Base-by-base conservation (phyloP, 306 rosid species). In the Sesbania bispinosa region DNA sequence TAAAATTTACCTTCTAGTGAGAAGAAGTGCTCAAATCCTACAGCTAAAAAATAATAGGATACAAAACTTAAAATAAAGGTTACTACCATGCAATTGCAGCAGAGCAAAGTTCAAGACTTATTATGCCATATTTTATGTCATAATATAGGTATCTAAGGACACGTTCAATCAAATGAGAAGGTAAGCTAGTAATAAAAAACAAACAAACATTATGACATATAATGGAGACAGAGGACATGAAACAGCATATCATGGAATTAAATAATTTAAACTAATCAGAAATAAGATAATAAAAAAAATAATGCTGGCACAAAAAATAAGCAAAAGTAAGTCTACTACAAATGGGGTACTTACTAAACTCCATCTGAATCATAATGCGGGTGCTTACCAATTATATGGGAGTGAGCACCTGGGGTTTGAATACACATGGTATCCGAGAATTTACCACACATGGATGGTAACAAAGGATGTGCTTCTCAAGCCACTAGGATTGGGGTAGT, bases 341-440 rank as follows among this genome's bases (percentile, higher is more conserved):
- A 59, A 69, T 50, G 57, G 19, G 47, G 46, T 5, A 41, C 62
- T 68, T 30, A n/a, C 74, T 71, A 45, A 53, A 63, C 21, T 32
- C 20, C 23, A 41, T 62, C 24, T n/a, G 52, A 53, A 62, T 33
- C 68, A 42, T 13, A 24, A 29, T 16, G 38, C 58, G n/a, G n/a
- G n/a, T n/a, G n/a, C n/a, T n/a, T n/a, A n/a, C n/a, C n/a, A n/a
- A n/a, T n/a, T n/a, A n/a, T n/a, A n/a, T n/a, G n/a, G n/a, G n/a
- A n/a, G n/a, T n/a, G n/a, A n/a, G n/a, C n/a, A n/a, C n/a, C n/a
- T n/a, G n/a, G n/a, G n/a, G n/a, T n/a, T n/a, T n/a, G n/a, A n/a
- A n/a, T n/a, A n/a, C n/a, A n/a, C n/a, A n/a, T n/a, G n/a, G n/a
- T n/a, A n/a, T n/a, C n/a, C n/a, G n/a, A n/a, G n/a, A n/a, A n/a